Base-by-base conservation (phyloP, 495 filamentous ascomycete genomes). In the Ascobolus immersus region DNA sequence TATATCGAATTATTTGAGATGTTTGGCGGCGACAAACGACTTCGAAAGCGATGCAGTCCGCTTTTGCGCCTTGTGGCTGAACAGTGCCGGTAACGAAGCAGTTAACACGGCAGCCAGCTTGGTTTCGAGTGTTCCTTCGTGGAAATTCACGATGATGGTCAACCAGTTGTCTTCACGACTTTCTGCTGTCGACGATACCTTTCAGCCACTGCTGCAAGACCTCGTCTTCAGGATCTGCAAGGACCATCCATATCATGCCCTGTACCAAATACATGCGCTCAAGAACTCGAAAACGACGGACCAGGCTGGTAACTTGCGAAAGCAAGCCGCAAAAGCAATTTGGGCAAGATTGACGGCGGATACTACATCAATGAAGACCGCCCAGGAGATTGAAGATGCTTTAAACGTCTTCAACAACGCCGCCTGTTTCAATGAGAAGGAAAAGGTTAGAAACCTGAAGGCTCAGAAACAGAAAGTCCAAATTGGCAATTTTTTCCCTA, bases 11-110 rank as follows among this genome's bases (percentile, higher is more conserved):
- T 94, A 99, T 44, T 67, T 99, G 2, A 71, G 81, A 8, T 73
- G 71, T 11, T 59, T 99, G 14, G 61, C 61, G 26, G 77, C 82
- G 21, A 82, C 73, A 22, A 80, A 99, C 48, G 63, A 73, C 24
- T 75, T 82, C 48, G 76, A 93, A 47, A 82, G 73, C 36, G 79
- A 90, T 52, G 71, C 75, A 12, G 64, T 99, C 22, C 72, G 86
- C n/a, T 93, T 99, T 50, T 82, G 80, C 40, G 76, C 89, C 5
- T 53, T 99, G 7, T 99, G 86, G 86, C 60, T 94, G 15, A 78
- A 91, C 44, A 64, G 82, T 29, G 72, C 74, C 1, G 65, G 67
- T 14, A 67, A 67, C 38, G 51, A 62, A 3, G 65, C 69, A 21
- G 72, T 77, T 3, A 93, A 93, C 43, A 58, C 62, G 20, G 74